Base-by-base conservation (phyloP, 768 basidiomycete genomes). In the Neoboletus subvelutipes region DNA sequence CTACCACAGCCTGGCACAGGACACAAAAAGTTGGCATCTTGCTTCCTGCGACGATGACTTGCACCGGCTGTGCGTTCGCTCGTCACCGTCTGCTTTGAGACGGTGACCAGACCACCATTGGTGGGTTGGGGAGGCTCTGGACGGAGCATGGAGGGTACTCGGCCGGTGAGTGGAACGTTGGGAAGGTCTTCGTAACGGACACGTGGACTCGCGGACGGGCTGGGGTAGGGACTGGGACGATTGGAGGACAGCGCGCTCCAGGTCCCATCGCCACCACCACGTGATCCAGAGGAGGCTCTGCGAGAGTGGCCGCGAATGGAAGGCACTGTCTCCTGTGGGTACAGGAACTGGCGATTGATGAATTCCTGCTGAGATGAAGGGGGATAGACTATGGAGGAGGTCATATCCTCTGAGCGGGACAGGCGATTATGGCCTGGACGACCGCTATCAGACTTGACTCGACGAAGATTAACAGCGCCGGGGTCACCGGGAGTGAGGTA, bases 11-110 rank as follows among this genome's bases (percentile, higher is more conserved):
- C 88, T 1, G 86, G 85, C 29, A 93, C 84, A 55, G 88, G 88
- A 76, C 91, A 93, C 34, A 82, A 73, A 68, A 95, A 96, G 60
- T 83, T 87, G 43, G 94, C 94, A 50, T 93, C 90, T 68, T 91
- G 90, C 67, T 93, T 96, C 63, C 94, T 78, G 55, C 94, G 77
- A 62, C 85, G 86, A 67, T 90, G 85, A 61, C 88, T 90, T 4
- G 94, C 94, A 69, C 90, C 87, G 49, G 87, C 87, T 47, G 94
- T 97, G 57, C 92, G 87, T 40, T 87, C 85, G 36, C 94, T 96
- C 45, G 94, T 97, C 15, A 97, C 94, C 59, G 92, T 93, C 69
- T 83, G 87, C 71, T 90, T 90, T 31, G 83, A 80, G 26, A 83
- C 55, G 10, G 11, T 22, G 43, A 72, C 12, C 46, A 33, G 0